Evolutionary conservation across 192 early-diverging fungal species (phyloP), one percentile per base, ranked within the genome.

Genomic region (Kappamyces sp.): DNA sequence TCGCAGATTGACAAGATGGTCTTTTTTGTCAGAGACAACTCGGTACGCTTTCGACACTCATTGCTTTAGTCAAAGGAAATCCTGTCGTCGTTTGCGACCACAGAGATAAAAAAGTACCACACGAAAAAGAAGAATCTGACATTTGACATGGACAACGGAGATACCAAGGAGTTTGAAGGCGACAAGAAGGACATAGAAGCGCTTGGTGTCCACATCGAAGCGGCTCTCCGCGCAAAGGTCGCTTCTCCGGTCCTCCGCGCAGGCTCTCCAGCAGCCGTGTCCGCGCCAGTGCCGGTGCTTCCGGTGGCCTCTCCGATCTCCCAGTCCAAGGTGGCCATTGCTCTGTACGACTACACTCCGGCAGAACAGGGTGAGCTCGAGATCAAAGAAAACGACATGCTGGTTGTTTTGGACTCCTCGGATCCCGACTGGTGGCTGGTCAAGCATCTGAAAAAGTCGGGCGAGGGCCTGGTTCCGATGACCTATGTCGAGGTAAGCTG

Each of bases 391-490:
- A 86, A 89, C 70, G 89, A 94, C 64, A 75, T 90, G 45, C 63
- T 98, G 36, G 84, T 94, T 68, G 78, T 95, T 52, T 54, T 95
- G 32, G 89, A 93, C 60, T 84, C 84, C 64, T 81, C 85, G 47
- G 94, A 95, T 80, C 78, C 85, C 9, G 91, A 95, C 62, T 98
- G 96, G 96, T 88, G 86, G 76, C 77, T 78, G 49, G 92, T 91
- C 5, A 81, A 89, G 51, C 68, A 84, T 49, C 88, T 93, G 63
- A 76, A 66, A 0, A 52, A 71, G 22, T 49, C 65, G n/a, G 74
- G 73, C 31, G 77, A 88, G 61, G 96, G 96, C 12, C 70, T 96
- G 34, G 87, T 97, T 32, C 96, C 96, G 8, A 83, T 80, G 45
- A 86, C 85, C 54, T 97, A 99, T 78, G 83, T 97, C n/a, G 86